phyloP scores from a whole-genome alignment of 176 grass and related monocot genomes.

The Triticum turgidum region DNA sequence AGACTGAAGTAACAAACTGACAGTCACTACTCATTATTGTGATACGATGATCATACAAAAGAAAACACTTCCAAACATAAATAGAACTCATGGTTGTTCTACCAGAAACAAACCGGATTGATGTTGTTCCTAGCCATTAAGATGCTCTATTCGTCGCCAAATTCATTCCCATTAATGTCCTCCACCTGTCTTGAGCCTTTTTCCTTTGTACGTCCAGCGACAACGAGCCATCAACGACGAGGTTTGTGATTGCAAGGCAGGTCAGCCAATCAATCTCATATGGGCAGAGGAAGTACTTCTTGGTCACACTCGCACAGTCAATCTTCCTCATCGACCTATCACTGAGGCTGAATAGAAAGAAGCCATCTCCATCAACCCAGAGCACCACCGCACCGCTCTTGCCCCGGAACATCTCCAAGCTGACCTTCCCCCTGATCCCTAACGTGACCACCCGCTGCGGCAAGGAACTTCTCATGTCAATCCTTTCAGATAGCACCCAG shows the following conservation, averaged over 20 bases:
- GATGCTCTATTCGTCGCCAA: neutral
- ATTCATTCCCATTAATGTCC: neutral
- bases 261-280: constrained; percentile 42
- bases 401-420: constrained; percentile 23
- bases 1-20: too few relatives aligned
- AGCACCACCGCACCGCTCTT: constrained; percentile 30
- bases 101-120: neutral
- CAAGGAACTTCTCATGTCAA: constrained; percentile 18
- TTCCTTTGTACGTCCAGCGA: neutral
- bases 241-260: constrained; percentile 13
- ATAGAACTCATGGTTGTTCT: neutral
- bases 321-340: constrained; percentile 19
- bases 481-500: constrained; percentile 23
- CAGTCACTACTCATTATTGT: neutral
- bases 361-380: constrained; percentile 13
- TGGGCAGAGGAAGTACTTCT: constrained; percentile 10
- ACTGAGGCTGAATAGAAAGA: constrained; percentile 32
- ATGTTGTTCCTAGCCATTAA: neutral
- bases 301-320: constrained; percentile 3
- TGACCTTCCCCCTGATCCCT: neutral
- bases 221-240: neutral
- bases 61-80: neutral
- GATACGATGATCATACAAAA: neutral
- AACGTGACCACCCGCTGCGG: neutral
- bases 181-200: neutral